Evolutionary conservation across 2,329 filamentous ascomycete genomes (phyloP).

Genomic region (Alternaria brassicicola): DNA sequence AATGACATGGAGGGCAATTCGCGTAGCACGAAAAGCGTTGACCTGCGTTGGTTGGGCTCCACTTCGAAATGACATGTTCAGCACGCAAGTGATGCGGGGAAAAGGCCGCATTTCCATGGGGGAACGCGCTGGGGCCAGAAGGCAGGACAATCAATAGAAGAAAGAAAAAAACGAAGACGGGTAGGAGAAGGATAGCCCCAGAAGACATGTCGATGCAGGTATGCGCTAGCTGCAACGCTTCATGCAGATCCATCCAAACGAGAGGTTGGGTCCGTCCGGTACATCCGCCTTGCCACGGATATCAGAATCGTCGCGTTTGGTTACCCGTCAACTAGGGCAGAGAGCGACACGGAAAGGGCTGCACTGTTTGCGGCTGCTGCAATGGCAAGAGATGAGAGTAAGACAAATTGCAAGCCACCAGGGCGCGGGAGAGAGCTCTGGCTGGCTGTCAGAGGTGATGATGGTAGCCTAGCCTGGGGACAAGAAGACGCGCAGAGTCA

Average conservation of each 20-base stretch:
- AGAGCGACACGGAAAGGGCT: background rate
- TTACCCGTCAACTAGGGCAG: conserved; percentile 1
- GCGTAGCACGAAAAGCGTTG: conserved; percentile 10
- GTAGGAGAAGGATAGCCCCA: background rate
- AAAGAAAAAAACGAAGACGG: background rate
- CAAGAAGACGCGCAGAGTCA: conserved; percentile 6
- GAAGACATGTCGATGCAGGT: conserved; percentile 14
- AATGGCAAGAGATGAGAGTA: no score
- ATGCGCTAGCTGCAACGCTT: conserved; percentile 39
- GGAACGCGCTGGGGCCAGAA: background rate
- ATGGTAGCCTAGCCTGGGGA: conserved; percentile 25
- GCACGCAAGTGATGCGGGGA: conserved; percentile 2
- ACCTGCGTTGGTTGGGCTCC: conserved; percentile 8
- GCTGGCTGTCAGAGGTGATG: conserved; percentile 23
- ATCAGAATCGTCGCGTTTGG: background rate
- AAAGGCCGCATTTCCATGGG: conserved; percentile 1
- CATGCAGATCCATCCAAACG: conserved; percentile 45
- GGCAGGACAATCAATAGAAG: background rate
- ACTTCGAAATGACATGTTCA: conserved; percentile 3
- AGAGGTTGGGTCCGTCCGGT: conserved; percentile 31
- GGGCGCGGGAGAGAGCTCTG: conserved; percentile 8
- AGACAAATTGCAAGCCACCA: conserved; percentile 28
- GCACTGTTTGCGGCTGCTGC: conserved; percentile 18
- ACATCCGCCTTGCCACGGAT: conserved; percentile 17
- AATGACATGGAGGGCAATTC: conserved; percentile 3